A percentile compares a stretch with the other conserved stretches of the same genome.
These are phyloP conservation scores for Pecoramyces ruminantium DNA, from an alignment of 192 early-diverging fungal genomes.

Conservation along the genomic window DNA sequence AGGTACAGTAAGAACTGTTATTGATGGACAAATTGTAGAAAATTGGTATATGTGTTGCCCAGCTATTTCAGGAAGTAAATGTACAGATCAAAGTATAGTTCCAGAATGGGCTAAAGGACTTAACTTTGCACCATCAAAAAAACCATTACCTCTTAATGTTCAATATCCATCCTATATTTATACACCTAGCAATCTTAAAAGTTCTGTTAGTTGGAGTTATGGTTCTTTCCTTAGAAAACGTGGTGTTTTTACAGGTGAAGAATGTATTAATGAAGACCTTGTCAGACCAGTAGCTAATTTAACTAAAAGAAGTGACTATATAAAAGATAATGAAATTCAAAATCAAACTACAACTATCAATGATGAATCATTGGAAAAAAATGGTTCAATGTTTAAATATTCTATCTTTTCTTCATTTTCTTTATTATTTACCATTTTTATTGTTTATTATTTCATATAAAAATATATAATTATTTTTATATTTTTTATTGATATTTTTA, in stretches of 20 bases:
- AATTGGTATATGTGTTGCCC: background rate
- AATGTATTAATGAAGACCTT: background rate
- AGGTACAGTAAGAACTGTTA: background rate
- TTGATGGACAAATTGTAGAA: background rate
- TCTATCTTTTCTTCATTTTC: no score
- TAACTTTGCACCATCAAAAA: background rate
- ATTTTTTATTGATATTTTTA: no score
- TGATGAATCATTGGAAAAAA: no score
- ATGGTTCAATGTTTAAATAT: no score
- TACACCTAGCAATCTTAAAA: background rate
- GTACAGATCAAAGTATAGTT: background rate
- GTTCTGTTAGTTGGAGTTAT: background rate
- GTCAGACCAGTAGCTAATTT: background rate
- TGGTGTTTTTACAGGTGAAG: background rate
- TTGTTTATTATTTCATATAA: no score
- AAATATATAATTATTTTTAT: no score
- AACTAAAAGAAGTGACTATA: background rate
- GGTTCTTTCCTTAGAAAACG: background rate
- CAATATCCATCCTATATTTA: background rate
- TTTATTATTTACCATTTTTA: no score
- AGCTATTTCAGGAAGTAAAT: background rate
- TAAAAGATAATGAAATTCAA: no score
- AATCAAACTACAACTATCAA: no score
- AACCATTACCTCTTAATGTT: background rate
- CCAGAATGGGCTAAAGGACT: background rate